Evolutionary conservation across 768 basidiomycete species (phyloP), one percentile per base, ranked within the genome.

Genomic region (Termitomyces sp.): DNA sequence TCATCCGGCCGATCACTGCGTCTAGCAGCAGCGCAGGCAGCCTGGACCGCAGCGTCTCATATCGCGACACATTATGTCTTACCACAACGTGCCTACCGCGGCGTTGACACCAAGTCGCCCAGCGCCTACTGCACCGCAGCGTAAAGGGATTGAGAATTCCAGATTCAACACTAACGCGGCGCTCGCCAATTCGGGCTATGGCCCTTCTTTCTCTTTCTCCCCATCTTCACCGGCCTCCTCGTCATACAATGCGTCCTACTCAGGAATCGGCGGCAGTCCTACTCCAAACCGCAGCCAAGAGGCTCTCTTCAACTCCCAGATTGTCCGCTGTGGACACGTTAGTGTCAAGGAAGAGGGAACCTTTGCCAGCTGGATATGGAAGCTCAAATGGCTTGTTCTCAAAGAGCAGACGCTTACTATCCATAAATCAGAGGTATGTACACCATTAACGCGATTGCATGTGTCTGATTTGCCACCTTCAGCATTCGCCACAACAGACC

Each of bases 331-430:
- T 54, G 96, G 90, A n/a, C 74, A 75, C 42, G 93, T 91, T 44
- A 88, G 82, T 69, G 78, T 96, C 65, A 98, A 98, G 78, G 96
- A 99, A 71, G 95, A 97, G 49, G 91, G 93, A 1, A 69, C 70
- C 2, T 86, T 98, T 61, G 86, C 90, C 2, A 90, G 89, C 60
- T 95, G 92, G 81, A 80, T 97, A 49, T 98, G 95, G 86, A 84
- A 89, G 69, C 83, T 89, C 66, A 90, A 92, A 70, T 98, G 90
- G 89, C 74, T 98, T 55, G 80, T 96, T 5, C 77, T 99, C 60
- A 89, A 84, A 65, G 92, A 94, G 48, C 81, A 85, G 63, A 78
- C 85, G 9, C 71, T 99, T 46, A 79, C 82, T 19, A 83, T 98
- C 56, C 92, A 94, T 68, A 98, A 95, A 78, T 91, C 83, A 64